Conservation (phyloP, 352 stramenopile genomes). For the Phytophthora cajani region DNA sequence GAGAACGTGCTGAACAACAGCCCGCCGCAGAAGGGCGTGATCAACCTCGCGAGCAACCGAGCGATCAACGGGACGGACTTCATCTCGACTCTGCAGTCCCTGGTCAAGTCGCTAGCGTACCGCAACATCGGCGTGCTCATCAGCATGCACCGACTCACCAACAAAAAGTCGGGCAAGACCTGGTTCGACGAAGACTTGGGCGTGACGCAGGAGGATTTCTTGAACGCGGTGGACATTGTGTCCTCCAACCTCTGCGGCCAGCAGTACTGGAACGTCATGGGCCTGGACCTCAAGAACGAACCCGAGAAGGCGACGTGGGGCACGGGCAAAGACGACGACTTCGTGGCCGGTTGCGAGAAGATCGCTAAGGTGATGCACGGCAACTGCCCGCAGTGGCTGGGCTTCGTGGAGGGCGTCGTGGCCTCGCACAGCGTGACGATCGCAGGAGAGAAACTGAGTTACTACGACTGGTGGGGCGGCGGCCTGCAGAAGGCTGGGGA, state of each 20-base stretch:
- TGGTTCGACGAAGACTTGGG: constrained; percentile 66
- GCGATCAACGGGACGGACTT: constrained; percentile 77
- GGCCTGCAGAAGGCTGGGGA: constrained; percentile 67
- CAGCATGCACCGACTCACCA: constrained; percentile 75
- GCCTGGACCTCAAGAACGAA: constrained; percentile 86
- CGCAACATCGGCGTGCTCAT: constrained; percentile 80
- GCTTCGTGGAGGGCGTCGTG: constrained; percentile 80
- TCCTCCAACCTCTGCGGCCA: constrained; percentile 65
- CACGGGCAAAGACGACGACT: constrained; percentile 69
- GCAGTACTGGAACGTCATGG: constrained; percentile 85
- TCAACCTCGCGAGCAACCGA: constrained; percentile 76
- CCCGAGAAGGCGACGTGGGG: constrained; percentile 73
- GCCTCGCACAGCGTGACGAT: constrained; percentile 54
- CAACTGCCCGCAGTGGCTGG: constrained; percentile 79
- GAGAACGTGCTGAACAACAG: constrained; percentile 79
- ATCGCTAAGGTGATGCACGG: constrained; percentile 81
- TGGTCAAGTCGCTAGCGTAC: constrained; percentile 72
- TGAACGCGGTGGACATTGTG: constrained; percentile 61
- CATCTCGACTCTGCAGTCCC: constrained; percentile 74
- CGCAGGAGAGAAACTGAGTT: constrained; percentile 51
- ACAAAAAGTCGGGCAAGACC: constrained; percentile 58
- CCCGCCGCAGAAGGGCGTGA: constrained; percentile 56
- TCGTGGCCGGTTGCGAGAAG: constrained; percentile 66
- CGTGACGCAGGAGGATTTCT: constrained; percentile 64
- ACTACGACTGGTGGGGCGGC: constrained; percentile 87